A percentile compares a stretch with the other conserved stretches of the same genome.
Conservation (phyloP, 345 rosid genomes). For the Hevea brasiliensis region DNA sequence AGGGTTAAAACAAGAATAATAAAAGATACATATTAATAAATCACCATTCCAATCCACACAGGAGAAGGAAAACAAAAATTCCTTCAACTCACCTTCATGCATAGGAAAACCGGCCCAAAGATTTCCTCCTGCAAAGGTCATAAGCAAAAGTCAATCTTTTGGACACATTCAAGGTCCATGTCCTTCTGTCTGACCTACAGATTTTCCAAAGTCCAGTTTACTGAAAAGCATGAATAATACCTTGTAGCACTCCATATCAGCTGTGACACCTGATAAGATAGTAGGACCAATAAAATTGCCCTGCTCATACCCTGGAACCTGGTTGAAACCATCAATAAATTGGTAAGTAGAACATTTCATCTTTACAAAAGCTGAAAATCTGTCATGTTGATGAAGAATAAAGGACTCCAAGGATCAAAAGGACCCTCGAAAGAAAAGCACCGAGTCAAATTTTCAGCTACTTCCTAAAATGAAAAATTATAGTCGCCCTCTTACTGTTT, state of each 20-base stretch:
- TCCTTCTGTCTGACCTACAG: not conserved
- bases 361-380: not conserved
- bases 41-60: not conserved
- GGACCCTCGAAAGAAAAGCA: not conserved
- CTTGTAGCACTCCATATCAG: conserved; percentile 99
- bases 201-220: not conserved
- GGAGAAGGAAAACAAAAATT: conserved; percentile 11
- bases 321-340: conserved; percentile 26
- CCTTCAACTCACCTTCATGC: conserved; percentile 66
- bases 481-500: not conserved
- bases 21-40: conserved; percentile 12
- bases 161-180: not conserved
- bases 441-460: not conserved
- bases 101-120: conserved; percentile 96
- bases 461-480: not conserved
- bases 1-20: conserved; percentile 18
- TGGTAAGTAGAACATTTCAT: not conserved
- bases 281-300: conserved; percentile 98
- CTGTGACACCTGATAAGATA: conserved; percentile 72
- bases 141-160: conserved; percentile 7
- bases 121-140: conserved; percentile 80
- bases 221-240: conserved; percentile 27
- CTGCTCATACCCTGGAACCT: conserved; percentile 91
- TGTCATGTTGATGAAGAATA: not conserved
- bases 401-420: conserved; percentile 10